These are phyloP conservation scores for Hypoxylon cercidicola DNA, from an alignment of 495 filamentous ascomycete genomes.

Conservation along the genomic window DNA sequence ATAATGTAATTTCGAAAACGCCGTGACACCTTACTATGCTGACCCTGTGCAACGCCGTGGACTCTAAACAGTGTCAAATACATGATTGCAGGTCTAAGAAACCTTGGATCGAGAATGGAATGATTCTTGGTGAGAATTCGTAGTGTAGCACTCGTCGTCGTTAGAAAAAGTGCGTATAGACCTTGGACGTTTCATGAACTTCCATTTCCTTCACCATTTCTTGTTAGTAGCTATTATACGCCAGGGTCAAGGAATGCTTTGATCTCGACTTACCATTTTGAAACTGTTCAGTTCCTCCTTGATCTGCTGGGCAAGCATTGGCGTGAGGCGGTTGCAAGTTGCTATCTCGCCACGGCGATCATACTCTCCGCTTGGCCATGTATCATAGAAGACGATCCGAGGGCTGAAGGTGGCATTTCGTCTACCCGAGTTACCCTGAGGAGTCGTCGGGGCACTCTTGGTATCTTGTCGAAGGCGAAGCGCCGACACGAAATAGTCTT, in stretches of 20 bases:
- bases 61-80: slow-evolving; percentile 53
- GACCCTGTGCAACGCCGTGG: slow-evolving; percentile 48
- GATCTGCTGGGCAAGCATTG: slow-evolving; percentile 97
- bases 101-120: slow-evolving; percentile 48
- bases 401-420: slow-evolving; percentile 92
- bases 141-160: slow-evolving; percentile 48
- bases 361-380: slow-evolving; percentile 94
- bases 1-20: slow-evolving; percentile 54
- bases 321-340: slow-evolving; percentile 96
- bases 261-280: slow-evolving; percentile 83
- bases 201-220: slow-evolving; percentile 88
- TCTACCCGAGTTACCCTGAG: slow-evolving; percentile 64
- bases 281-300: slow-evolving; percentile 99
- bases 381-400: slow-evolving; percentile 93
- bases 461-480: slow-evolving; percentile 73
- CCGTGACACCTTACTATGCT: slow-evolving; percentile 65
- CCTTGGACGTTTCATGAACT: slow-evolving; percentile 97
- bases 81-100: slow-evolving; percentile 48
- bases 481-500: slow-evolving; percentile 86
- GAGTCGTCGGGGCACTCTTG: slow-evolving; percentile 82
- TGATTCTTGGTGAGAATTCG: slow-evolving; percentile 48
- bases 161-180: slow-evolving; percentile 99
- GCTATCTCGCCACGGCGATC: slow-evolving; percentile 96
- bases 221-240: slow-evolving; percentile 45
- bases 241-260: neutral